phyloP scores from a whole-genome alignment of 2,329 filamentous ascomycete species.

The Fusarium beomiforme region DNA sequence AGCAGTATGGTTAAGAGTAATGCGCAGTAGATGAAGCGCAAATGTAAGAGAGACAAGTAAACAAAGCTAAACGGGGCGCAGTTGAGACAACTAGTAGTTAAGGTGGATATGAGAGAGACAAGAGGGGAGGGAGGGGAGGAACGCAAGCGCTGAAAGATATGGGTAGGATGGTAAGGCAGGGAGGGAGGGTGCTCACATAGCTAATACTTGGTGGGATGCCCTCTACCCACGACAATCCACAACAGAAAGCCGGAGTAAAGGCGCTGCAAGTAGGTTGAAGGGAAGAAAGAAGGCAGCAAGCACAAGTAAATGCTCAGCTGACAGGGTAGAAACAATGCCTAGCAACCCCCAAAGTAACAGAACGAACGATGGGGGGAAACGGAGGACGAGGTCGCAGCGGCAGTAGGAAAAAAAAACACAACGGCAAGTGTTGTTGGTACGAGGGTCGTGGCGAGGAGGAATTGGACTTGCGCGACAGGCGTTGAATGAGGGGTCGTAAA shows the following conservation, averaged over 20 bases:
- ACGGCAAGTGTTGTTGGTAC: constrained; percentile 32
- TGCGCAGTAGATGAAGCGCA: constrained; percentile 13
- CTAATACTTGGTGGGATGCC: constrained; percentile 50
- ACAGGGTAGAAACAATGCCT: constrained; percentile 35
- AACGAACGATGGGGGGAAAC: constrained; percentile 33
- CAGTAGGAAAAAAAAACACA: constrained; percentile 26
- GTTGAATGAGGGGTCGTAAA: constrained; percentile 41
- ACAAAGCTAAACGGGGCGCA: constrained; percentile 33
- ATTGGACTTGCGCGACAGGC: constrained; percentile 41
- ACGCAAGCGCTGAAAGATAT: constrained; percentile 26
- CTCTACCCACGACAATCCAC: constrained; percentile 59
- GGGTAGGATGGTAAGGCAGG: constrained; percentile 28
- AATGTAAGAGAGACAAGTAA: constrained; percentile 25
- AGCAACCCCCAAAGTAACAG: constrained; percentile 35
- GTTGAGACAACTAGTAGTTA: constrained; percentile 22
- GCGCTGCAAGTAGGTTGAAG: constrained; percentile 40
- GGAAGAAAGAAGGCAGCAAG: constrained; percentile 17
- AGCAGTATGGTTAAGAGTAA: constrained; percentile 24
- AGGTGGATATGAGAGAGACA: constrained; percentile 23
- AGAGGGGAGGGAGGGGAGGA: constrained; percentile 25
- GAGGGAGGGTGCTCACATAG: constrained; percentile 55
- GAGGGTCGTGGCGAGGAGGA: constrained; percentile 43
- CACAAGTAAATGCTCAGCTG: constrained; percentile 27
- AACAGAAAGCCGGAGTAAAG: constrained; percentile 58
- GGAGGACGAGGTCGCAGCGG: constrained; percentile 36